These are phyloP conservation scores for Diaporthe citriasiana DNA, from an alignment of 2,329 filamentous ascomycete species.

Conservation along the genomic window DNA sequence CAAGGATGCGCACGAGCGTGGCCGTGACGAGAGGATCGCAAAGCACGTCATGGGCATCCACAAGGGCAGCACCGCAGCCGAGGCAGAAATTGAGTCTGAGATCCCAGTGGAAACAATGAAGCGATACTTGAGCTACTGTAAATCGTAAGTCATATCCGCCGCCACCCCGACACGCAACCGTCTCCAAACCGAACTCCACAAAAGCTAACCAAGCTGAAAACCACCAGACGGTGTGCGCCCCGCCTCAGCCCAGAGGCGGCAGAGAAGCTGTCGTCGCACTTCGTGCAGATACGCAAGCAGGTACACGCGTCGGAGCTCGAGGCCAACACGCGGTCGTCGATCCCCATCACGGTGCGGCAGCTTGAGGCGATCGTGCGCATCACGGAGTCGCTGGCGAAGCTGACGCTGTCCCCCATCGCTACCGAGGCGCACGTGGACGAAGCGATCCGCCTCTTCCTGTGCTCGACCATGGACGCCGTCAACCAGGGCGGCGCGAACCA, in stretches of 20 bases:
- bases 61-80: slow-evolving; percentile 87
- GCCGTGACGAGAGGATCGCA: slow-evolving; percentile 92
- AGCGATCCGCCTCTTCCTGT: slow-evolving; percentile 95
- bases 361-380: slow-evolving; percentile 98
- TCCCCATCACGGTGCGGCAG: slow-evolving; percentile 97
- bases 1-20: slow-evolving; percentile 91
- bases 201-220: slow-evolving; percentile 54
- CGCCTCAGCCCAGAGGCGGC: slow-evolving; percentile 91
- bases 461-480: slow-evolving; percentile 97
- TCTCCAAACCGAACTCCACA: not conserved
- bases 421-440: slow-evolving; percentile 96
- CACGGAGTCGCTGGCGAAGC: slow-evolving; percentile 93
- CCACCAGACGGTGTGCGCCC: slow-evolving; percentile 84
- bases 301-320: slow-evolving; percentile 93
- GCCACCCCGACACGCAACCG: not conserved
- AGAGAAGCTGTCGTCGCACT: slow-evolving; percentile 96
- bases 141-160: slow-evolving; percentile 74
- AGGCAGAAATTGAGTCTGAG: slow-evolving; percentile 87
- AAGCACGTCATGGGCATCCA: slow-evolving; percentile 98
- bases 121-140: slow-evolving; percentile 97
- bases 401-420: slow-evolving; percentile 87
- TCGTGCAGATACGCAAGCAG: slow-evolving; percentile 94
- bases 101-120: slow-evolving; percentile 98
- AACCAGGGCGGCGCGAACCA: slow-evolving; percentile 85
- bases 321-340: slow-evolving; percentile 90